Base-by-base conservation (phyloP, 2,329 filamentous ascomycete genomes). In the Arachnomyces sp. region DNA sequence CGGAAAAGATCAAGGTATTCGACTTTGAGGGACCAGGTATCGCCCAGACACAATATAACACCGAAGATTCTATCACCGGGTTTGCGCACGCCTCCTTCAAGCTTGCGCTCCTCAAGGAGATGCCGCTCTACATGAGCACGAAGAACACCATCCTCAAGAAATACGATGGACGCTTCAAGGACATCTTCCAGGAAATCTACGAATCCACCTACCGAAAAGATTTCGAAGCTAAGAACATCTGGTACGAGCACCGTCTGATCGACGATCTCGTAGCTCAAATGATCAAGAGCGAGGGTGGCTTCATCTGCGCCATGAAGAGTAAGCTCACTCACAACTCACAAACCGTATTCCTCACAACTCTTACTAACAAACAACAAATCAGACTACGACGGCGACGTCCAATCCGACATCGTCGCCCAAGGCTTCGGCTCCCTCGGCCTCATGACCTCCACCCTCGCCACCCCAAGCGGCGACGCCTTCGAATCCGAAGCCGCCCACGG, bases 261-360 rank as follows among this genome's bases (percentile, higher is more conserved):
- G 92, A 98, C 70, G 92, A 98, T 71, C 96, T 98, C 92, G 92
- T 98, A 50, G 92, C 92, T 36, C 92, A 98, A 77, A 98, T 98
- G 92, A 85, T 98, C 76, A 98, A 98, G 85, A 92, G 85, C 70
- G 80, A 83, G 57, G 92, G 92, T 55, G 92, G 92, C 49, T 95
- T 92, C 70, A 80, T 96, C 63, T 95, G 96, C 76, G 92, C 92
- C 47, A 79, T 96, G 66, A 98, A 98, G 83, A 96, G 87, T 94
- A 63, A 67, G 81, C 73, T 39, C 30, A 5, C n/a, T 16, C 16
- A 5, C 9, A 5, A 5, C 21, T 5, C 21, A 25, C 5, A 3
- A 34, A 17, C 21, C 5, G 6, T 5, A 18, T 34, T 3, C 15
- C 33, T 13, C 33, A 9, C 14, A 12, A 17, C 5, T 34, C 21